A percentile compares a stretch with the other conserved stretches of the same genome.
phyloP scores from a whole-genome alignment of 805 yeast genomes.

The Candida tammaniensis region DNA sequence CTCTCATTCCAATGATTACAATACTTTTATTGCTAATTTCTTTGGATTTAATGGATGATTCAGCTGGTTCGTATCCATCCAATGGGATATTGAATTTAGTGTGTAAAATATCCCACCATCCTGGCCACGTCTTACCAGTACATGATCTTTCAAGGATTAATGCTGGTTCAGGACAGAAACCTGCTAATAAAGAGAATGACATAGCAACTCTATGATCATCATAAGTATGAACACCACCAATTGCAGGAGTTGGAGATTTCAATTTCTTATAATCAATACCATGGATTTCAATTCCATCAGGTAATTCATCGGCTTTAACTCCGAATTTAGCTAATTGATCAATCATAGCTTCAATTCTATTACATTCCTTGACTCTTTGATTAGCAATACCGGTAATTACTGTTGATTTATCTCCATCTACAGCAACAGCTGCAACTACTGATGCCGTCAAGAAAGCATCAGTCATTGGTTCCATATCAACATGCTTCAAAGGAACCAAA shows the following conservation, averaged over 20 bases:
- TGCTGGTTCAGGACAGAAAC: slow-evolving; percentile 61
- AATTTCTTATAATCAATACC: slow-evolving; percentile 59
- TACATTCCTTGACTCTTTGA: slow-evolving; percentile 97
- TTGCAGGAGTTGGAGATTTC: slow-evolving; percentile 48
- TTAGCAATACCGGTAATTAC: slow-evolving; percentile 94
- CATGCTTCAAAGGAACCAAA: slow-evolving; percentile 65
- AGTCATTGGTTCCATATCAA: slow-evolving; percentile 99
- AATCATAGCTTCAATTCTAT: slow-evolving; percentile 94
- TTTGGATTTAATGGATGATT: slow-evolving; percentile 9
- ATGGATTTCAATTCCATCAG: slow-evolving; percentile 86
- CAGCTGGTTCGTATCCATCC: slow-evolving; percentile 65
- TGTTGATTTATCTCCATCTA: slow-evolving; percentile 48
- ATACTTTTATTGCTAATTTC: slow-evolving; percentile 49
- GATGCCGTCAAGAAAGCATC: slow-evolving; percentile 97
- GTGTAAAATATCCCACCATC: slow-evolving; percentile 97
- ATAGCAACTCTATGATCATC: slow-evolving; percentile 98
- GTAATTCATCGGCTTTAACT: slow-evolving; percentile 76
- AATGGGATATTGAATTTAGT: slow-evolving; percentile 60
- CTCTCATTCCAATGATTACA: slow-evolving; percentile 94
- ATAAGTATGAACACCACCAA: slow-evolving; percentile 68
- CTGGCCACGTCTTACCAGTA: slow-evolving; percentile 99
- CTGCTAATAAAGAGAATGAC: slow-evolving; percentile 89
- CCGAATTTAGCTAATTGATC: slow-evolving; percentile 87
- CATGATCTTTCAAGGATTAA: slow-evolving; percentile 83
- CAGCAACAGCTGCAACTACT: slow-evolving; percentile 93